A percentile compares a stretch with the other conserved stretches of the same genome.
These are phyloP conservation scores for Tilletia indica DNA, from an alignment of 1,284 basidiomycete species.

Conservation along the genomic window DNA sequence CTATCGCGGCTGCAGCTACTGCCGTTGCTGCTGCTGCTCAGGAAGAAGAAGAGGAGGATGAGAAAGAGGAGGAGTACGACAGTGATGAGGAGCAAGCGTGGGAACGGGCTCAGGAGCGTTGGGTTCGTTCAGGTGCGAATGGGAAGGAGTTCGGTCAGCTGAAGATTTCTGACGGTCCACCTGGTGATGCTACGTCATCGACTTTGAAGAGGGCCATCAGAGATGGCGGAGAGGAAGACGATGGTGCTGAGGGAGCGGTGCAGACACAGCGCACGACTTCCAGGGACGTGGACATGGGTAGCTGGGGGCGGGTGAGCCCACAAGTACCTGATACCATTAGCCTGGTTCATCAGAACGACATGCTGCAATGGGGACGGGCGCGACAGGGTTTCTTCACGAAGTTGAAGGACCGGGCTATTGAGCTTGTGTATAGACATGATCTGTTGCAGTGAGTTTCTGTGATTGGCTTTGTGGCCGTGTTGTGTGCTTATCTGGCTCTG, in stretches of 20 bases:
- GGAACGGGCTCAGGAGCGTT: slow-evolving; percentile 9
- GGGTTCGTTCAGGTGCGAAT: slow-evolving; percentile 11
- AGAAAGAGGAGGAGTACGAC: not conserved
- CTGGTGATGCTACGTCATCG: not conserved
- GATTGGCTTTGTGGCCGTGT: not conserved
- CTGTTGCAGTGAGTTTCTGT: slow-evolving; percentile 27
- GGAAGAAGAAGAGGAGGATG: not conserved
- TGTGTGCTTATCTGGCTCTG: not conserved
- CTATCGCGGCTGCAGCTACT: not conserved
- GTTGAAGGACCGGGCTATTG: slow-evolving; percentile 41
- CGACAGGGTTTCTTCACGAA: slow-evolving; percentile 46
- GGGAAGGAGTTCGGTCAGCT: slow-evolving; percentile 7
- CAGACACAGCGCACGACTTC: not conserved
- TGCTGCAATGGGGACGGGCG: slow-evolving; percentile 39
- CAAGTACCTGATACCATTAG: slow-evolving; percentile 22
- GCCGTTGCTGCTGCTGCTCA: not conserved
- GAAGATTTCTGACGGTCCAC: not conserved
- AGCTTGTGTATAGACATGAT: slow-evolving; percentile 47
- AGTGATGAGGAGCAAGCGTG: not conserved
- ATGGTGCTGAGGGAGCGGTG: not conserved
- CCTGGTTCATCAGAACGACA: slow-evolving; percentile 26
- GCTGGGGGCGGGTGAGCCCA: not conserved
- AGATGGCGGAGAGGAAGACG: not conserved
- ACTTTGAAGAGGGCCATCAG: too few species aligned
- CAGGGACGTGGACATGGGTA: slow-evolving; percentile 6